Conservation (phyloP, 1,284 basidiomycete genomes). For the Sphaerobolus stellatus region DNA sequence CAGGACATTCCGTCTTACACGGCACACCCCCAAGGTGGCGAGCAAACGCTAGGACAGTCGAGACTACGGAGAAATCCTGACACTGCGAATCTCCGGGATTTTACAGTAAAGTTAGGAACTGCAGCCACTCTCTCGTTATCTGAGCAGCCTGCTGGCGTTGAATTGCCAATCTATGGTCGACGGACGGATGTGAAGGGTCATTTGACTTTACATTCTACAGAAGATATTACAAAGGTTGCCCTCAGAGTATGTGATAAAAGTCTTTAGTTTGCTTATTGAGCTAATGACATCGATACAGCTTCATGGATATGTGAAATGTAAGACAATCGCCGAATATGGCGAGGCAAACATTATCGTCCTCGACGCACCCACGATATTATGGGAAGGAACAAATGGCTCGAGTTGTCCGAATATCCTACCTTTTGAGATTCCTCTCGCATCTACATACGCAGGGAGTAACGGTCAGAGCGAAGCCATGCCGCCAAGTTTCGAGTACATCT, state of each 20-base stretch:
- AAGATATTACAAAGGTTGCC: slow-evolving; percentile 3
- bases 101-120: slow-evolving; percentile 5
- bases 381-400: slow-evolving; percentile 44
- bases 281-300: neutral
- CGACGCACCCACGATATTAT: slow-evolving; percentile 39
- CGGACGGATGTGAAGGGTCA: neutral
- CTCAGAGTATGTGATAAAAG: slow-evolving; percentile 4
- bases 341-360: slow-evolving; percentile 3
- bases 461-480: slow-evolving; percentile 52
- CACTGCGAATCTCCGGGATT: neutral
- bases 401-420: slow-evolving; percentile 52
- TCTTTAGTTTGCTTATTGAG: neutral
- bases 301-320: slow-evolving; percentile 10
- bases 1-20: slow-evolving; percentile 6
- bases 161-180: slow-evolving; percentile 11
- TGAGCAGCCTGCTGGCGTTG: neutral
- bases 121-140: slow-evolving; percentile 2
- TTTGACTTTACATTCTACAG: slow-evolving; percentile 1
- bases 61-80: neutral
- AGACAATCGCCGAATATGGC: slow-evolving; percentile 10
- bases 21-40: slow-evolving; percentile 4
- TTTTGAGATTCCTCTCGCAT: slow-evolving; percentile 58
- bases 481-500: slow-evolving; percentile 36
- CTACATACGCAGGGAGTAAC: slow-evolving; percentile 50
- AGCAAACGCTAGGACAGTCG: slow-evolving; percentile 9